A percentile compares a stretch with the other conserved stretches of the same genome.
Conservation (phyloP, 1,284 basidiomycete genomes). For the Fomitopsis palustris region DNA sequence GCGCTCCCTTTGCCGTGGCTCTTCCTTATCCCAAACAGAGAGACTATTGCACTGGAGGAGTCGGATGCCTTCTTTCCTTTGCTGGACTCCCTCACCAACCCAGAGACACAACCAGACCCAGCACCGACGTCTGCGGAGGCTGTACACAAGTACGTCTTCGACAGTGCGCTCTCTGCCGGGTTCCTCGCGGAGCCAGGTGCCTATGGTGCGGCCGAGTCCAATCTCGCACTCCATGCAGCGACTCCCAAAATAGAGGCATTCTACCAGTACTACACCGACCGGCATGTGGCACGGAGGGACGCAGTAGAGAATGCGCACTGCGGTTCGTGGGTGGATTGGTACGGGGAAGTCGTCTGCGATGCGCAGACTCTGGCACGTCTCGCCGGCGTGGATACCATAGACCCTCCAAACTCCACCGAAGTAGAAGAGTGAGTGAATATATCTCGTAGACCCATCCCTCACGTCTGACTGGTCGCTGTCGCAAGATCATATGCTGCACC, state of each 20-base stretch:
- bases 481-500: conserved; percentile 26
- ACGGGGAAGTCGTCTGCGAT: conserved; percentile 74
- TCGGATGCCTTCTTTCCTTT: conserved; percentile 68
- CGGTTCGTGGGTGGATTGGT: conserved; percentile 87
- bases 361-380: conserved; percentile 58
- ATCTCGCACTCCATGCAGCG: conserved; percentile 64
- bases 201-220: conserved; percentile 53
- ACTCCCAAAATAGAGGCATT: conserved; percentile 73
- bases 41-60: conserved; percentile 60
- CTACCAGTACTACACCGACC: conserved; percentile 57
- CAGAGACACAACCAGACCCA: conserved; percentile 34
- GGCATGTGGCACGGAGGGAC: conserved; percentile 22
- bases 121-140: conserved; percentile 41
- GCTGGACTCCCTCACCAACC: conserved; percentile 59
- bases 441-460: neutral
- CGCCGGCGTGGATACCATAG: conserved; percentile 53
- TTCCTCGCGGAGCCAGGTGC: conserved; percentile 46
- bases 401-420: conserved; percentile 27
- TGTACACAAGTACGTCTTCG: conserved; percentile 51
- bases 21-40: conserved; percentile 35
- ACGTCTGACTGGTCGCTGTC: neutral
- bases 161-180: conserved; percentile 44
- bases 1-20: neutral
- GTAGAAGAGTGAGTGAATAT: conserved; percentile 22
- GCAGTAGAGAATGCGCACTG: conserved; percentile 38